These are phyloP conservation scores for Scheffersomyces ergatensis DNA, from an alignment of 805 yeast genomes.

Conservation along the genomic window DNA sequence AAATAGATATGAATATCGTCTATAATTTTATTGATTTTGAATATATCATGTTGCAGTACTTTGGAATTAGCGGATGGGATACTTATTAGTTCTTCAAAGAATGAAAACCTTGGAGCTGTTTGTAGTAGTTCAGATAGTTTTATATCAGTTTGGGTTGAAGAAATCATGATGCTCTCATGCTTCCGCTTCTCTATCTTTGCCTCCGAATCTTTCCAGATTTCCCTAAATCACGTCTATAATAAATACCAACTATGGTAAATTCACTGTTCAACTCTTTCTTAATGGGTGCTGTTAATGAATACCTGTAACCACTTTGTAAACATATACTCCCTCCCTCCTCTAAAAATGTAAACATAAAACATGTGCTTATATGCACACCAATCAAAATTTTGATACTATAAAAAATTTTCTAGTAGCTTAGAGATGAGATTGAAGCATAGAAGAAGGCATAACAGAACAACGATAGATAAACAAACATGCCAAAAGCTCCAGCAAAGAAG, in stretches of 20 bases:
- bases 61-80: slow-evolving; percentile 11
- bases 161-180: too few relatives aligned
- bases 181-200: too few relatives aligned
- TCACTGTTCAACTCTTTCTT: too few relatives aligned
- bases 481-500: slow-evolving; percentile 63
- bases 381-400: too few relatives aligned
- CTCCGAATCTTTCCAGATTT: too few relatives aligned
- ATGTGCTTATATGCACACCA: background rate
- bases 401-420: background rate
- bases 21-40: slow-evolving; percentile 24
- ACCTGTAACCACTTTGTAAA: too few relatives aligned
- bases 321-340: too few relatives aligned
- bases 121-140: slow-evolving; percentile 16
- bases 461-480: slow-evolving; percentile 44
- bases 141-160: background rate
- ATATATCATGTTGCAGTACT: slow-evolving; percentile 20
- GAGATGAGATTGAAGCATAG: slow-evolving; percentile 1
- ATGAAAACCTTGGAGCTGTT: slow-evolving; percentile 16
- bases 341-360: too few relatives aligned
- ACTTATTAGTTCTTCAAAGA: slow-evolving; percentile 19
- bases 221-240: too few relatives aligned
- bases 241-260: too few relatives aligned
- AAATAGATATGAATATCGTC: slow-evolving; percentile 27
- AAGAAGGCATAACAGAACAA: background rate
- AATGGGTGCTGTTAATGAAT: too few relatives aligned